Base-by-base conservation (phyloP, 257 asterid genomes). In the Solanum lycopersicoides region DNA sequence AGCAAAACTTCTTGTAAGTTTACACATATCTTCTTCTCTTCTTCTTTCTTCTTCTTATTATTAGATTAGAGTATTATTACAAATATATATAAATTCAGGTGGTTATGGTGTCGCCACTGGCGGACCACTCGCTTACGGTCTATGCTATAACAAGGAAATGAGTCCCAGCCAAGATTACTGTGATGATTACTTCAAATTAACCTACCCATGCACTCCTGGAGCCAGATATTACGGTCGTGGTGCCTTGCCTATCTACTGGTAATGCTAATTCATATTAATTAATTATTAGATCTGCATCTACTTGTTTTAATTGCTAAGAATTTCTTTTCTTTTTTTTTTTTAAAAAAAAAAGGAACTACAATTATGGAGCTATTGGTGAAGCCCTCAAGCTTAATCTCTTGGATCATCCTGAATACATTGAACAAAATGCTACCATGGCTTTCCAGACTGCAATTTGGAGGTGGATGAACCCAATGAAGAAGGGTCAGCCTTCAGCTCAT, bases 91-190 rank as follows among this genome's bases (percentile, higher is more conserved):
- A 53, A 16, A 56, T 56, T 32, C 85, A 97, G 99, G 99, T 87
- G 99, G 98, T 89, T 92, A 94, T 90, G 97, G 95, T 53, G 98
- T 95, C 45, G 96, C 98, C n/a, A 94, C 98, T 2, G 99, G 99
- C 9, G 99, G 99, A 84, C 99, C 98, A 8, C 87, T 91, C 82
- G 98, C 98, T 30, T 95, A 98, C 96, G 99, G 99, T 85, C 92
- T 97, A 18, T 95, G 98, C 90, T 97, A 95, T 89, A 95, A 93
- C 88, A 91, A 87, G 84, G 93, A 92, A 87, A 68, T 92, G 92
- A 92, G 93, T 87, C 93, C 93, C 56, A 89, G 87, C 60, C 89
- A 90, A 41, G 86, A 73, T 59, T 92, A 89, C 88, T 92, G 93
- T 85, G 89, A 89, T 75, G 93, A 92, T 3, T 89, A 84, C 85